Percentiles rank a stretch among this genome's conserved stretches.
Conservation (phyloP, 805 yeast species). For the Wickerhamomyces queroliae region DNA sequence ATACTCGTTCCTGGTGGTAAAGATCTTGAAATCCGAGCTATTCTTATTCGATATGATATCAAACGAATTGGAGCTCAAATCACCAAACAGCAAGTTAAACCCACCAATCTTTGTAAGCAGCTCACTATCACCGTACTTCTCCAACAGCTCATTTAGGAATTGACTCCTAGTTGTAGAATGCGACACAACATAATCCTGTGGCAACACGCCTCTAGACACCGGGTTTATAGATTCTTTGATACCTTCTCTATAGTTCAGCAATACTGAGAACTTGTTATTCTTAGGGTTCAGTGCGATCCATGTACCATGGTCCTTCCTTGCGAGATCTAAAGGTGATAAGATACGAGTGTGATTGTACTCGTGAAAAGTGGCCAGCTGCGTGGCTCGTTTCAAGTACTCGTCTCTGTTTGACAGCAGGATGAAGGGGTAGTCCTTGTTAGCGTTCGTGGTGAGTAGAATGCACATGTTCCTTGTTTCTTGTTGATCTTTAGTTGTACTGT, state of each 20-base stretch:
- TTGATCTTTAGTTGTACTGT: too few species aligned
- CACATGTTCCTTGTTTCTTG: too few species aligned
- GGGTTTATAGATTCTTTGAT: slow-evolving; percentile 15
- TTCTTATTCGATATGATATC: slow-evolving; percentile 23
- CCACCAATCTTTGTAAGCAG: slow-evolving; percentile 21
- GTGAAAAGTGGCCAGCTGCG: slow-evolving; percentile 46
- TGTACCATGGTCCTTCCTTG: slow-evolving; percentile 73
- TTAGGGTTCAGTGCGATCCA: slow-evolving; percentile 74
- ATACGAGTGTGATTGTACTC: slow-evolving; percentile 28
- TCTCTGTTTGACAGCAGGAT: slow-evolving; percentile 82
- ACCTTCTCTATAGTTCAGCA: slow-evolving; percentile 68
- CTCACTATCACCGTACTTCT: slow-evolving; percentile 13
- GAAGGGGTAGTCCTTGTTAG: slow-evolving; percentile 70
- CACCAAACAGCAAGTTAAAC: slow-evolving; percentile 33
- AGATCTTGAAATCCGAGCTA: slow-evolving; percentile 25
- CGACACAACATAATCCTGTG: slow-evolving; percentile 32
- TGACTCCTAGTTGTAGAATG: slow-evolving; percentile 11
- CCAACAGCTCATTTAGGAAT: slow-evolving; percentile 15
- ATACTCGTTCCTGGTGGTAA: slow-evolving; percentile 23
- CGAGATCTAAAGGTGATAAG: slow-evolving; percentile 70
- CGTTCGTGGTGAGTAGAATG: slow-evolving; percentile 60
- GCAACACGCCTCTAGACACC: slow-evolving; percentile 41
- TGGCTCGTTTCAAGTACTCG: slow-evolving; percentile 72
- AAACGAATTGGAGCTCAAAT: slow-evolving; percentile 23
- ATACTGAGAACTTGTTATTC: slow-evolving; percentile 57